Base-by-base conservation (phyloP, 2,329 filamentous ascomycete genomes). In the Arthrinium puccinioides region DNA sequence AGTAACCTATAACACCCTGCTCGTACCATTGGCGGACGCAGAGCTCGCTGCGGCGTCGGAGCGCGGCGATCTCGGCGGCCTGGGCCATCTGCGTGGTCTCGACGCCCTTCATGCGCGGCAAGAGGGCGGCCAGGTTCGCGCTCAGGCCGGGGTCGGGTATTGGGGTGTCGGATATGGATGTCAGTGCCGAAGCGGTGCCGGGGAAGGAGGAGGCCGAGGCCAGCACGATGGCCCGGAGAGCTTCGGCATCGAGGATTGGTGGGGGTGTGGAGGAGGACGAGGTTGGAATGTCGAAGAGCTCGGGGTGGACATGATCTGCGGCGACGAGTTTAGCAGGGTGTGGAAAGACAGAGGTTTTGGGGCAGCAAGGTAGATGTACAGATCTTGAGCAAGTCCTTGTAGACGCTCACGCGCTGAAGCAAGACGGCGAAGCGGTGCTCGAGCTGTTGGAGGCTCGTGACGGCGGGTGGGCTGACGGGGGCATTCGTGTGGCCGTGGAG, bases 1-100 rank as follows among this genome's bases (percentile, higher is more conserved):
- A 82, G 47, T 76, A 77, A 9, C 73, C 72, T 32, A 94, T 64
- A 29, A 92, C 69, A 4, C 79, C 76, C 18, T 76, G 65, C 55
- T 88, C 80, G 59, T 90, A 88, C 82, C 87, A 94, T 24, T 67
- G 61, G 46, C 81, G 72, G 41, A 87, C 61, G 18, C 74, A 63
- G 44, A 58, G 57, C 58, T 79, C 84, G 62, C 74, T 89, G 46
- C 70, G 72, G 44, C 62, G 72, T 55, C 77, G 72, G 54, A 84
- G 69, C 55, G 74, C 74, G 16, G 72, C 74, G 44, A 85, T 74
- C 56, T 82, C 76, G 32, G 69, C 67, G 26, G 60, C 68, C 57
- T 87, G 82, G 13, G 74, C 69, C 15, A 72, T 56, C 51, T 87
- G 83, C 4, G 71, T 72, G 0, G 70, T 67, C 44, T 77, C 73